phyloP scores from a whole-genome alignment of 345 rosid species.

The Dimocarpus longan region DNA sequence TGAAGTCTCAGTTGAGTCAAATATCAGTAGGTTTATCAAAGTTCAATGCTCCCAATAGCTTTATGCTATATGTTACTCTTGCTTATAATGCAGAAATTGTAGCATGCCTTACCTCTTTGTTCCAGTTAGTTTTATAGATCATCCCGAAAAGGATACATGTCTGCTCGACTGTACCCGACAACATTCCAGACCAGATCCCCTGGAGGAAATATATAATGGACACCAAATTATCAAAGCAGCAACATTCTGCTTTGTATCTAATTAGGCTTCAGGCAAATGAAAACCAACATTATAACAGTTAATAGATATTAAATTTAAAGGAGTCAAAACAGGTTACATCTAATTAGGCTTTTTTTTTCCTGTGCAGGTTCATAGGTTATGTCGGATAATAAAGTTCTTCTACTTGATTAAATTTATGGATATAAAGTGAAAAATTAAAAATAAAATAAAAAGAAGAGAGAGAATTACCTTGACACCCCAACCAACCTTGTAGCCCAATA shows the following conservation, averaged over 20 bases:
- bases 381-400: too few species aligned
- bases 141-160: conserved; percentile 54
- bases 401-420: not conserved
- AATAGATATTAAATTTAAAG: too few species aligned
- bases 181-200: conserved; percentile 87
- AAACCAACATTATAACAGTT: too few species aligned
- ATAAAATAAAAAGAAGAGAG: too few species aligned
- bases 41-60: not conserved
- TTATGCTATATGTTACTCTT: not conserved
- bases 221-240: too few species aligned
- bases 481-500: conserved; percentile 52
- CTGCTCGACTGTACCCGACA: conserved; percentile 61
- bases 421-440: not conserved
- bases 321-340: too few species aligned
- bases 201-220: conserved; percentile 15
- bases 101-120: conserved; percentile 45
- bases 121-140: conserved; percentile 75
- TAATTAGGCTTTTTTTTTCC: too few species aligned
- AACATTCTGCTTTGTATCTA: too few species aligned
- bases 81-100: not conserved
- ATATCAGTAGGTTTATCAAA: not conserved
- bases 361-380: too few species aligned
- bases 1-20: not conserved
- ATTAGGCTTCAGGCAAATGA: too few species aligned
- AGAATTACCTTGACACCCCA: conserved; percentile 49